Evolutionary conservation across 257 asterid genomes (phyloP).

Genomic region (Forsythia viridissima): DNA sequence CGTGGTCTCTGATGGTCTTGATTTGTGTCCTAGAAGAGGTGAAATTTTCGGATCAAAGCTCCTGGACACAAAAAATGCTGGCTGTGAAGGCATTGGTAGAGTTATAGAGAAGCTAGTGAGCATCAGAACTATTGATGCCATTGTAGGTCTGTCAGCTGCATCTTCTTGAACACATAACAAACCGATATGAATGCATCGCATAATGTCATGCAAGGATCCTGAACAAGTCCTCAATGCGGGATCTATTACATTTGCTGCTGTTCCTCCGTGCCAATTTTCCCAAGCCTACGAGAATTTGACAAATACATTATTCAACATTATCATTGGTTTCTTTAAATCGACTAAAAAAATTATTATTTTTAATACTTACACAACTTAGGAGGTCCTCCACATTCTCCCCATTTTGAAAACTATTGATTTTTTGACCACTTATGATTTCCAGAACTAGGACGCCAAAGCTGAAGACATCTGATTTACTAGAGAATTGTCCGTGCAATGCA

Average conservation of each 20-base stretch:
- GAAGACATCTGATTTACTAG: conserved; percentile 50
- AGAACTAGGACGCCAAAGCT: conserved; percentile 52
- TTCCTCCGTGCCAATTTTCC: conserved; percentile 23
- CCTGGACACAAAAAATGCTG: conserved; percentile 3
- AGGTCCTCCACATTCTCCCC: conserved; percentile 29
- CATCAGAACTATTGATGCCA: conserved; percentile 30
- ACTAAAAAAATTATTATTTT: too few species aligned
- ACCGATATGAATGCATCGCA: conserved; percentile 34
- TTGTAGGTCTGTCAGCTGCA: conserved; percentile 31
- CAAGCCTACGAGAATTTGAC: conserved; percentile 17
- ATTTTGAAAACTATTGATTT: conserved; percentile 11
- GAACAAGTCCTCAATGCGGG: conserved; percentile 8
- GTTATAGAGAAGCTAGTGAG: conserved; percentile 17
- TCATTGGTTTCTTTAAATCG: not conserved
- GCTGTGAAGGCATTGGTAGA: conserved; percentile 17
- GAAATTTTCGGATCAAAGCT: not conserved
- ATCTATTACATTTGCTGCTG: conserved; percentile 5
- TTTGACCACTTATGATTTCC: conserved; percentile 47
- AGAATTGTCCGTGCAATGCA: conserved; percentile 37
- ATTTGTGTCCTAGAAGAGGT: not conserved
- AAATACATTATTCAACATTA: not conserved
- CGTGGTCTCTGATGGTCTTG: not conserved
- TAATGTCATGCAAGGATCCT: not conserved
- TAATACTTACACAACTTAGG: conserved; percentile 36
- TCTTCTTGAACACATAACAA: conserved; percentile 29